Percentiles rank a stretch among this genome's conserved stretches.
Conservation (phyloP, 176 grass and related monocot species). For the Elaeis guineensis region DNA sequence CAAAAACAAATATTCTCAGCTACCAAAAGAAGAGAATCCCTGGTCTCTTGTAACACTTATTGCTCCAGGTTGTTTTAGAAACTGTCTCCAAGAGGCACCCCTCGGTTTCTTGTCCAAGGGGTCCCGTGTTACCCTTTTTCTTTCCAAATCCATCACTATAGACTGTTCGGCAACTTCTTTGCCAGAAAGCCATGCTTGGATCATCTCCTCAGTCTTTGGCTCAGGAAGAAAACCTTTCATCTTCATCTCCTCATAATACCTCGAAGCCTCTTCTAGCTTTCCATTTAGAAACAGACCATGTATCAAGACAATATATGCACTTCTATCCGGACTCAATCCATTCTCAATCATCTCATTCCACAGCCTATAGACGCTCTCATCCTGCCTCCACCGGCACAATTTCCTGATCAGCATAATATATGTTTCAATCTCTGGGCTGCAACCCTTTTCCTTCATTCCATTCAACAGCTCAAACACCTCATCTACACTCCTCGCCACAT, state of each 20-base stretch:
- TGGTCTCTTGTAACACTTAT: slow-evolving; percentile 10
- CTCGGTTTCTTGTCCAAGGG: slow-evolving; percentile 14
- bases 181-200: slow-evolving; percentile 51
- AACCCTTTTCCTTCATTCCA: slow-evolving; percentile 44
- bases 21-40: slow-evolving; percentile 12
- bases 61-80: not conserved
- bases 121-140: slow-evolving; percentile 20
- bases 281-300: slow-evolving; percentile 76
- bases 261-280: slow-evolving; percentile 47
- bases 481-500: slow-evolving; percentile 32
- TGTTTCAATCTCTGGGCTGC: slow-evolving; percentile 44
- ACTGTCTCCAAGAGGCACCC: not conserved
- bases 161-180: slow-evolving; percentile 30
- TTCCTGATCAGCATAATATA: slow-evolving; percentile 85
- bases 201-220: slow-evolving; percentile 65
- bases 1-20: slow-evolving; percentile 3
- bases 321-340: slow-evolving; percentile 57
- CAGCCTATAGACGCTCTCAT: slow-evolving; percentile 50
- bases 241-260: slow-evolving; percentile 77
- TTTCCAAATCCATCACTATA: slow-evolving; percentile 4
- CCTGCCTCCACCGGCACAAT: slow-evolving; percentile 61
- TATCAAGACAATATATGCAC: slow-evolving; percentile 67
- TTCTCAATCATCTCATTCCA: slow-evolving; percentile 68
- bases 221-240: slow-evolving; percentile 59
- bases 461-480: slow-evolving; percentile 58